Base-by-base conservation (phyloP, 108 stramenopile species). In the Skeletonema grethae region DNA sequence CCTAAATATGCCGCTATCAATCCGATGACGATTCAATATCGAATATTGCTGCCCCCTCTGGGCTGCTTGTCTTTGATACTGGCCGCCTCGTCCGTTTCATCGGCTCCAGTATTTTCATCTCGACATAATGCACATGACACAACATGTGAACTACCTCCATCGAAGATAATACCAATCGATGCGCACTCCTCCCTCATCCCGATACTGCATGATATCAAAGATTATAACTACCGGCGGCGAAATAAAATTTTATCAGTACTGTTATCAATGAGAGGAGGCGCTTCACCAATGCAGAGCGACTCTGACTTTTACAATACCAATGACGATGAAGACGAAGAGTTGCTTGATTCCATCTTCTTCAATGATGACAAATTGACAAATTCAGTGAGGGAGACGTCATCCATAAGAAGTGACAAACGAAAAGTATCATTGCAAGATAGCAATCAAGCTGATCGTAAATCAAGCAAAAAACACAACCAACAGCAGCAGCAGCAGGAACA, bases 301-400 rank as follows among this genome's bases (percentile, higher is more conserved):
- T 53, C 20, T 53, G n/a, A 53, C 7, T 53, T 53, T 53, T 53
- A 24, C 50, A 53, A 53, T 28, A 34, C 55, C 12, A 35, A 69
- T 58, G 57, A 69, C 28, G 38, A 57, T 13, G 20, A 56, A 8
- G 67, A 55, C 4, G 67, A 57, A 69, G 67, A 69, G 13, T 69
- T 69, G 67, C 36, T 69, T 4, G 57, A 69, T 58, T 57, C 56
- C 7, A 57, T 69, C 34, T 69, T 69, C 50, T 22, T 53, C 22
- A 22, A 15, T 53, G 22, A 53, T 53, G 50, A 24, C 50, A 24
- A 53, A n/a, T 24, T 53, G 50, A 53, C 22, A 24, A 53, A 53
- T 24, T 53, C 50, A 20, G 50, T 53, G 8, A 53, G 18, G 50
- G 50, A 53, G 22, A 53, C 24, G 50, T 6, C 50, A 53, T 5